Evolutionary conservation across 306 rosid genomes (phyloP), one percentile per base, ranked within the genome.

Genomic region (Hippophae rhamnoides): DNA sequence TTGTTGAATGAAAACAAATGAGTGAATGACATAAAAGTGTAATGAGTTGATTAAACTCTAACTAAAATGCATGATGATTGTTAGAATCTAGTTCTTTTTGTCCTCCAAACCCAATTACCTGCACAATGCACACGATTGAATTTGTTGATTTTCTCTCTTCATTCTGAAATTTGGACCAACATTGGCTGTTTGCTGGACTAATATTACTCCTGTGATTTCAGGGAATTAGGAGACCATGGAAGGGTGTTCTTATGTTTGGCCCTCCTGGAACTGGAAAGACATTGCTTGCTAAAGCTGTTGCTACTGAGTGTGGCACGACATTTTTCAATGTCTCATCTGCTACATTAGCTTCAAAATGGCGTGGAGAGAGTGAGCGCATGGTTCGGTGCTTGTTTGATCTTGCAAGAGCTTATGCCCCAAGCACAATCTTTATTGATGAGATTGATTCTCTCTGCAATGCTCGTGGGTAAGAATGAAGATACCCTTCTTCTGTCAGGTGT

Each of bases 261-360:
- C 99, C 95, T 74, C 99, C 99, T 3, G 99, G 99, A 67, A 93
- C 99, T 47, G 99, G 99, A 64, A 93, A 93, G 87, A 93, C 99
- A 12, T 83, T 93, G 63, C 86, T 93, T 47, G 99, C 99, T 55
- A 93, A 93, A 80, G 99, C 99, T 38, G 99, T 93, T 74, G 99
- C 99, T 59, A 86, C 97, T 31, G 99, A 93, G 82, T 93, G 99
- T 69, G 95, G 99, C 46, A 93, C 99, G 10, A 93, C 99, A 40
- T 93, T 93, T 82, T 93, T 93, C 58, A 93, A 93, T 45, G 99
- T 93, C 63, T 93, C 99, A 41, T 93, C 99, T 57, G 94, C 97
- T 45, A 93, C 99, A 58, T 74, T 93, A 62, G 99, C 99, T 69
- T 93, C 99, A 25, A 93, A 93, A 72, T 93, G 99, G 99, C 99